These are phyloP conservation scores for Kwoniella dejecticola DNA, from an alignment of 768 basidiomycete genomes.

Conservation along the genomic window DNA sequence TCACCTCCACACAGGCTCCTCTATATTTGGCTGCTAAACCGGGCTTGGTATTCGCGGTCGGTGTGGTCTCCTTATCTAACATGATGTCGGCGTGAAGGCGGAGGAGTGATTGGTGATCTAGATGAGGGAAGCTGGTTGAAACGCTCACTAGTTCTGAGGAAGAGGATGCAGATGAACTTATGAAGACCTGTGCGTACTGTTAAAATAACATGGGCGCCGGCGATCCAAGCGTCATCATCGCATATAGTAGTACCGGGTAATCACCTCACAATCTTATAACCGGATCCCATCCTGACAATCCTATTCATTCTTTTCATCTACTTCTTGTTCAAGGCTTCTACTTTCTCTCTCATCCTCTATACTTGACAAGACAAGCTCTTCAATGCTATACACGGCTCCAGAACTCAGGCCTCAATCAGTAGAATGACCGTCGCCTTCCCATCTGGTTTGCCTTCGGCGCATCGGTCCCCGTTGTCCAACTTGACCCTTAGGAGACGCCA, in stretches of 20 bases:
- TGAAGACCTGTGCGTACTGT: too few relatives aligned
- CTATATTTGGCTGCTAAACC: conserved; percentile 64
- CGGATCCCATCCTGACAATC: not conserved
- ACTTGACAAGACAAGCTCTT: too few relatives aligned
- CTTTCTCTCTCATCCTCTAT: too few relatives aligned
- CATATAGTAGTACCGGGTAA: not conserved
- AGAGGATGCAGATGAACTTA: too few relatives aligned
- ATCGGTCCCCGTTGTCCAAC: not conserved
- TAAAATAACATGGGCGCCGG: not conserved
- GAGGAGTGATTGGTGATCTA: not conserved
- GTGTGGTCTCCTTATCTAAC: conserved; percentile 46
- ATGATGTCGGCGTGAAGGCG: not conserved
- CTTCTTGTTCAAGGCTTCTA: too few relatives aligned
- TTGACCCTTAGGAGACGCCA: conserved; percentile 12
- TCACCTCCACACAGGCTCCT: conserved; percentile 86
- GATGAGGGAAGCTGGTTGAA: too few relatives aligned
- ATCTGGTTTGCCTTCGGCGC: not conserved
- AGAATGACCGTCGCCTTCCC: not conserved
- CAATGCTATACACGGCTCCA: too few relatives aligned
- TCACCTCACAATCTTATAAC: not conserved
- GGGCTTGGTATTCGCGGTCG: conserved; percentile 29
- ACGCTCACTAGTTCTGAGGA: too few relatives aligned
- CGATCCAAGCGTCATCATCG: not conserved
- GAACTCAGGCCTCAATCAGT: too few relatives aligned
- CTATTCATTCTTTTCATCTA: too few relatives aligned